Percentiles rank a stretch among this genome's conserved stretches.
phyloP scores from a whole-genome alignment of 2,329 filamentous ascomycete species.

The Colletotrichum echinochloae region DNA sequence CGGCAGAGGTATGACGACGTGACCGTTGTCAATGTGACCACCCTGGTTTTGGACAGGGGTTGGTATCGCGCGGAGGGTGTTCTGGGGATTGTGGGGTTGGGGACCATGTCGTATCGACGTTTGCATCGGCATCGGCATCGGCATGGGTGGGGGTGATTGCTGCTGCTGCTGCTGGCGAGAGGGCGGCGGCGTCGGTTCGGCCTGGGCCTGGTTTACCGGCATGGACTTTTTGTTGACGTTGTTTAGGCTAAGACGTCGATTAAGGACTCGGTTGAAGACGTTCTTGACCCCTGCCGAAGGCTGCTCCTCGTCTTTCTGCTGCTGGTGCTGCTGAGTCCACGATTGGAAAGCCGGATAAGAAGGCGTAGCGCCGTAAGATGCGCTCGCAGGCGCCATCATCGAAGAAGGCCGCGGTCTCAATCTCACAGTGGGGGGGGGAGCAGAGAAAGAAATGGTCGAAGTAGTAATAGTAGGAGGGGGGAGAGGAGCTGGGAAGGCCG shows the following conservation, averaged over 20 bases:
- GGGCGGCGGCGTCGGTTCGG: conserved; percentile 22
- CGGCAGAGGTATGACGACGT: conserved; percentile 30
- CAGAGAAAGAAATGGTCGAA: no score
- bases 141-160: conserved; percentile 4
- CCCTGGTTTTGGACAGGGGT: conserved; percentile 28
- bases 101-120: conserved; percentile 33
- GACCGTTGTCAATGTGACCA: conserved; percentile 33
- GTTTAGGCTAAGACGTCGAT: conserved; percentile 19
- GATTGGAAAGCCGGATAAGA: conserved; percentile 7
- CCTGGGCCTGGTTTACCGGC: conserved; percentile 3
- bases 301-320: conserved; percentile 1
- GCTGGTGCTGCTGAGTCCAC: neutral
- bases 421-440: neutral
- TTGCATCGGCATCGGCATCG: conserved; percentile 38
- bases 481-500: neutral
- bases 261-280: conserved; percentile 23
- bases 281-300: conserved; percentile 25
- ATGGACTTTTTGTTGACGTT: neutral
- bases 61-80: conserved; percentile 22
- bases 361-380: conserved; percentile 18
- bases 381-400: conserved; percentile 30
- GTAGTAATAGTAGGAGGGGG: neutral
- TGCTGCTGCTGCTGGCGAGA: conserved; percentile 16
- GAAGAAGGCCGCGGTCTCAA: conserved; percentile 24
- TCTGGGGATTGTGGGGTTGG: conserved; percentile 40